These are phyloP conservation scores for Akanthomyces muscarius DNA, from an alignment of 2,329 filamentous ascomycete genomes.

Conservation along the genomic window DNA sequence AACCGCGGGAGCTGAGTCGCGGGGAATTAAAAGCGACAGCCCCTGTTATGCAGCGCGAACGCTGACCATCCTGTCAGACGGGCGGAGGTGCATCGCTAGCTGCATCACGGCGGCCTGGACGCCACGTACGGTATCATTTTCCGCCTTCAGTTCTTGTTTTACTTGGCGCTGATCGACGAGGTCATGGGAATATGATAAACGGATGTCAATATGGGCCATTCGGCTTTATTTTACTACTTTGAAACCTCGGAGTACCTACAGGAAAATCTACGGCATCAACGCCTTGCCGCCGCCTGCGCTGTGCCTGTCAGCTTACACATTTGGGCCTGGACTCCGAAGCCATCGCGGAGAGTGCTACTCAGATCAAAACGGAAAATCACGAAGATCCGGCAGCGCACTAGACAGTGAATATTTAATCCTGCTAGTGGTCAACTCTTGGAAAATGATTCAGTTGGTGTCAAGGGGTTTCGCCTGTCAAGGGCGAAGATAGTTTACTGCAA, in stretches of 20 bases:
- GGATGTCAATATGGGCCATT: neutral
- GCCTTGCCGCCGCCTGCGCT: neutral
- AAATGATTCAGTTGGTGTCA: too few relatives aligned
- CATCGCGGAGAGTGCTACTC: neutral
- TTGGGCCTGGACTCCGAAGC: neutral
- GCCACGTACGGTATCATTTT: neutral
- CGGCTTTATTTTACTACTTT: neutral
- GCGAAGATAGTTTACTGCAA: too few relatives aligned
- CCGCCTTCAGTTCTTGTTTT: neutral
- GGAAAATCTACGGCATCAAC: neutral
- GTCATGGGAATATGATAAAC: neutral
- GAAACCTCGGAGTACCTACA: too few relatives aligned
- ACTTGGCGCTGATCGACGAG: neutral
- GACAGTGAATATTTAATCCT: too few relatives aligned
- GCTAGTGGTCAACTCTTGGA: too few relatives aligned
- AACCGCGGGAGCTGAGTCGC: neutral
- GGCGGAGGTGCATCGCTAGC: neutral
- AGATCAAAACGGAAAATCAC: neutral
- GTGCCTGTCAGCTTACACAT: neutral
- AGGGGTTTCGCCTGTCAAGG: too few relatives aligned
- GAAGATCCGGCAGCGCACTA: too few relatives aligned
- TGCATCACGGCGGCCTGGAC: neutral
- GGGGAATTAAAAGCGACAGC: neutral
- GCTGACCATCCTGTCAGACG: slow-evolving; percentile 1
- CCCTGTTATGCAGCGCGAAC: neutral